Evolutionary conservation across 2,329 filamentous ascomycete genomes (phyloP), one percentile per base, ranked within the genome.

Genomic region (Leptosphaerulina australis): DNA sequence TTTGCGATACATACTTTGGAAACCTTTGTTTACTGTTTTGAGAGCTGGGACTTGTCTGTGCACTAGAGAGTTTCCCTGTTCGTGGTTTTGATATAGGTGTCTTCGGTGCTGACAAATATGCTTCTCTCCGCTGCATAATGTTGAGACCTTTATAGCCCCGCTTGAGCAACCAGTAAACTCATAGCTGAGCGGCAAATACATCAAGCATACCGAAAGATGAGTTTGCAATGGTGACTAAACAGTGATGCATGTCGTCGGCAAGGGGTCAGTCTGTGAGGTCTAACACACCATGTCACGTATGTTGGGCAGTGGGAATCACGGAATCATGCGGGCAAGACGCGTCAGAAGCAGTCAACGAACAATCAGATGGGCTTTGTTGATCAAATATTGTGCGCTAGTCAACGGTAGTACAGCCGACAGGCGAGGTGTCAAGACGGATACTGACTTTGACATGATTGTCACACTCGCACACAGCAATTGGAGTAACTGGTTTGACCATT

Each of bases 381-480:
- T 58, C 49, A 53, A 45, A 45, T 56, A 54, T 46, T 48, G 52
- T 59, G 57, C 61, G 52, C 56, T 63, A 64, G 48, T 52, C 56
- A 56, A 63, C 45, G 57, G 46, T 31, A 30, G 52, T 59, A 67
- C 63, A 51, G 50, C 45, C 52, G 41, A 52, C 50, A 63, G 54
- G 58, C 59, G 48, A 57, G 51, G 37, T 59, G 47, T 56, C 56
- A 33, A 62, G 56, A 53, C 58, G 61, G 57, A 51, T 60, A 56
- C 44, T 59, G 63, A 56, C 56, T 60, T 68, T 67, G 63, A 66
- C 63, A 67, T 59, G 58, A 58, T 22, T 33, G 64, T 64, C 45
- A 60, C 58, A 64, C 62, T 63, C 46, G 56, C 55, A 67, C 64
- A 51, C 37, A 57, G 44, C 47, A 30, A 35, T 39, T 34, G 43